These are phyloP conservation scores for Suillus paluster DNA, from an alignment of 768 basidiomycete species.

Conservation along the genomic window DNA sequence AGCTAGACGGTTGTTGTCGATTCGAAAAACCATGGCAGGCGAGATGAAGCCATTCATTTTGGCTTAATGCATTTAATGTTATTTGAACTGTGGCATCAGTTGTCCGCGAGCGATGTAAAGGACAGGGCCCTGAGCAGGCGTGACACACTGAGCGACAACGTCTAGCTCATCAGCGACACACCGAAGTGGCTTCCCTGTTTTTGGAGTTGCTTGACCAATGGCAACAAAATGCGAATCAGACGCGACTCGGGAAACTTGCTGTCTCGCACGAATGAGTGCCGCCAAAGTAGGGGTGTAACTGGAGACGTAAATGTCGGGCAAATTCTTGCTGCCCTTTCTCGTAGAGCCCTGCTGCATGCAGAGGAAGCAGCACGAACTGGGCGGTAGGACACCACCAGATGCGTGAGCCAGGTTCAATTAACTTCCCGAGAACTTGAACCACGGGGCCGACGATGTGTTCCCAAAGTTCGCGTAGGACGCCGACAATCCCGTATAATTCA, in stretches of 20 bases:
- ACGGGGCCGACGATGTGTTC: background rate
- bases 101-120: background rate
- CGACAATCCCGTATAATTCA: background rate
- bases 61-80: conserved; percentile 10
- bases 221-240: background rate
- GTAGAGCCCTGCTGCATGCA: background rate
- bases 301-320: background rate
- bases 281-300: background rate
- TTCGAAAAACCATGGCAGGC: conserved; percentile 34
- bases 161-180: too few species aligned
- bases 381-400: conserved; percentile 7
- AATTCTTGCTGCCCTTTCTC: background rate
- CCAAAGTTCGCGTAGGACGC: conserved; percentile 1
- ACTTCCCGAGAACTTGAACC: background rate
- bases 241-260: too few species aligned
- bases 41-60: conserved; percentile 28
- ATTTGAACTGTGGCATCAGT: background rate
- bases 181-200: too few species aligned
- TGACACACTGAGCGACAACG: too few species aligned
- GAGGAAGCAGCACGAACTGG: too few species aligned
- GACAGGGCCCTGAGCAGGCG: background rate
- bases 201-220: background rate
- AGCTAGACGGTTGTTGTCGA: conserved; percentile 21
- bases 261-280: background rate
- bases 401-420: background rate